phyloP scores from a whole-genome alignment of 148 eudicot species.

The Simmondsia chinensis region DNA sequence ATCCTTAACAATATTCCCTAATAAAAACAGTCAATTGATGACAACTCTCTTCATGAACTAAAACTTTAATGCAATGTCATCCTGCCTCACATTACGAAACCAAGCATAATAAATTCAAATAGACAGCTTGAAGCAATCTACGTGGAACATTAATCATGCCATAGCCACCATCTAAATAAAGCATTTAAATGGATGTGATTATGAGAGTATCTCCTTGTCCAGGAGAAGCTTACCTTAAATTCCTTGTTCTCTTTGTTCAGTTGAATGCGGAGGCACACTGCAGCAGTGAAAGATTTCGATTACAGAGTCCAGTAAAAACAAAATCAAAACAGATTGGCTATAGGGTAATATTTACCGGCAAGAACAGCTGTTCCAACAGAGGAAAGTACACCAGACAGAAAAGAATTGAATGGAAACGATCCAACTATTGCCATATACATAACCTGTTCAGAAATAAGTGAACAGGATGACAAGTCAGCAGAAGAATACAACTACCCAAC shows the following conservation, averaged over 20 bases:
- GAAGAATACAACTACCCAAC: not conserved
- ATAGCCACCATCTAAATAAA: too few species aligned
- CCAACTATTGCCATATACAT: constrained; percentile 91
- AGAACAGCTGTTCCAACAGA: constrained; percentile 97
- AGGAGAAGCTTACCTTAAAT: constrained; percentile 65
- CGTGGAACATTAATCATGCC: too few species aligned
- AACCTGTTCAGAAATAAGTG: constrained; percentile 41
- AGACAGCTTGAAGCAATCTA: too few species aligned
- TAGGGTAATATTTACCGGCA: constrained; percentile 54
- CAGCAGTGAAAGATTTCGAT: not conserved
- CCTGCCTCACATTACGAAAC: too few species aligned
- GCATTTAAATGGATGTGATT: too few species aligned
- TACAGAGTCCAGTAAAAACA: not conserved
- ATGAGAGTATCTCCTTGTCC: too few species aligned
- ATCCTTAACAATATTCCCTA: too few species aligned
- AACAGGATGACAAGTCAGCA: not conserved
- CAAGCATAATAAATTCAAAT: too few species aligned
- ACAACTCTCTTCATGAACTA: too few species aligned
- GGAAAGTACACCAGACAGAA: constrained; percentile 91
- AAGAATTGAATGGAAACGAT: constrained; percentile 96
- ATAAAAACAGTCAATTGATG: too few species aligned
- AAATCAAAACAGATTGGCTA: constrained; percentile 1
- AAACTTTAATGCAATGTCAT: too few species aligned
- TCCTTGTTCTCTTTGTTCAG: constrained; percentile 98
- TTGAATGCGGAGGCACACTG: constrained; percentile 94